Evolutionary conservation across 139 green algal species (phyloP), one percentile per base, ranked within the genome.

Genomic region (Tetradesmus lagerheimii): DNA sequence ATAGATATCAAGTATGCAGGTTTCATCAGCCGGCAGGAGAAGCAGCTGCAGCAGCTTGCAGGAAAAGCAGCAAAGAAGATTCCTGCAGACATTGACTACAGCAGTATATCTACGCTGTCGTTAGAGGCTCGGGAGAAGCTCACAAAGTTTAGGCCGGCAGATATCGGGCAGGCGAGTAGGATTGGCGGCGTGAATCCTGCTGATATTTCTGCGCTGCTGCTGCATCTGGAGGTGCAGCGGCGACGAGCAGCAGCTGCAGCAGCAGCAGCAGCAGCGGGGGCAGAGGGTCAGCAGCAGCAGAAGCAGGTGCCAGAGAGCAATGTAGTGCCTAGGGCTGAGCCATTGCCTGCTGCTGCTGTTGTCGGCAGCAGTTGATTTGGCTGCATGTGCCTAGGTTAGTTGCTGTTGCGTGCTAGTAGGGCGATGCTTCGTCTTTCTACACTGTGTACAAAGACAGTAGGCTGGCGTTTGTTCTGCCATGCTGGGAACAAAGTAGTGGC

Each of bases 1-100:
- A 98, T 99, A 37, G 94, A 97, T 67, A 97, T 99, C 91, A 99
- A 99, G 93, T 99, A 99, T 89, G 95, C 94, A 2, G 98, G 97
- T 12, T 99, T 99, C 94, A 98, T 99, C 84, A 78, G 89, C 8
- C 94, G 98, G 2, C 97, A 93, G 91, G 84, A 94, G 84, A 93
- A 96, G 93, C 97, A 99, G 93, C 87, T 98, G 82, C 89, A 94
- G 35, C 85, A 94, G 57, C 74, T 98, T 74, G 92, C 89, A 35
- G 89, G 89, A 9, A 96, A 97, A 89, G 87, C 92, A 8, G 90
- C 79, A 37, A 87, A 90, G 31, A 86, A 88, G 31, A 93, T 99
- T 57, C 96, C 97, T 2, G 75, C 93, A 0, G 94, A 97, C 83
- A 83, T 99, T 0, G 96, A 98, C 87, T 99, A 98, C 89, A 45